These are phyloP conservation scores for Garcia nutans DNA, from an alignment of 345 rosid species.

Conservation along the genomic window DNA sequence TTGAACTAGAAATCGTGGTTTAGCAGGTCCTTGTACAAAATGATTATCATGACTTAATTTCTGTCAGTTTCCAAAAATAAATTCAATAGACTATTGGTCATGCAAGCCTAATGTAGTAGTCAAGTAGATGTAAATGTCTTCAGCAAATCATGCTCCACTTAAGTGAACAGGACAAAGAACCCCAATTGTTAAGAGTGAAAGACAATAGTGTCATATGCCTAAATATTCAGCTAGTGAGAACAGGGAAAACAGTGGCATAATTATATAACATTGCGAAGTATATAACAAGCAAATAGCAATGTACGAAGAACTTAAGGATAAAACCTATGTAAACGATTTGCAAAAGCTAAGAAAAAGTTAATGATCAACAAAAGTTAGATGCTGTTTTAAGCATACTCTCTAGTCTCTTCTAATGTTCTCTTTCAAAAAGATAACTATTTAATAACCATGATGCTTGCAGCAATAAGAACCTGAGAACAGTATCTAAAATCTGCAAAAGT, in stretches of 20 bases:
- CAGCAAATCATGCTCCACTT: not conserved
- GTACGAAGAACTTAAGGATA: not conserved
- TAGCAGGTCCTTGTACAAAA: not conserved
- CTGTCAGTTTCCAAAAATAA: not conserved
- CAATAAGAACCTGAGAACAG: not conserved
- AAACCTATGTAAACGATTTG: not conserved
- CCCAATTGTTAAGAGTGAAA: not conserved
- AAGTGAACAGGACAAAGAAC: not conserved
- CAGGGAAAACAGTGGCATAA: not conserved
- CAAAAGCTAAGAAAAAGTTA: slow-evolving; percentile 6
- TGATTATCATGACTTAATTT: not conserved
- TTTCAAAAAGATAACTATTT: not conserved
- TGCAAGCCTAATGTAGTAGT: not conserved
- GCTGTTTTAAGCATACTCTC: not conserved
- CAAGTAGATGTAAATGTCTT: not conserved
- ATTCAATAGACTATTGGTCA: not conserved
- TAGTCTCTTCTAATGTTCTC: not conserved
- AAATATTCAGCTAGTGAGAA: slow-evolving; percentile 1
- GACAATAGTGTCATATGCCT: not conserved
- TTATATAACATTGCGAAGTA: not conserved
- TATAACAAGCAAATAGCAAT: not conserved
- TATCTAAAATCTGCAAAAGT: not conserved
- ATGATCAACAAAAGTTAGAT: not conserved
- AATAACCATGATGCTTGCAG: not conserved
- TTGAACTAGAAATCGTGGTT: not conserved